Conservation (phyloP, 176 grass and related monocot species). For the Oropetium thomaeum region DNA sequence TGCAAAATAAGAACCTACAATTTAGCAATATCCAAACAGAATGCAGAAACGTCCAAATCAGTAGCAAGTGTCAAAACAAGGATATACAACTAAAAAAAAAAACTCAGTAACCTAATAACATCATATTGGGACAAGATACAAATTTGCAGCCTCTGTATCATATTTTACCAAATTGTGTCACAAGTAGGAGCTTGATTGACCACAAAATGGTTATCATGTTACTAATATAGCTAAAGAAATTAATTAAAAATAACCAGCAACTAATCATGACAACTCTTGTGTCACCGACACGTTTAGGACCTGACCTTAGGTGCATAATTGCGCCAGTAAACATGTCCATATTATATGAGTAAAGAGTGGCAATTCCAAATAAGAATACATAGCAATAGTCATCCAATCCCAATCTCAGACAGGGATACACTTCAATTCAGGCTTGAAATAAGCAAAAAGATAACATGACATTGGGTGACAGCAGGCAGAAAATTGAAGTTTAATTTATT, state of each 20-base stretch:
- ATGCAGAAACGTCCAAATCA: background rate
- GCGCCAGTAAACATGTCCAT: background rate
- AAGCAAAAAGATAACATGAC: background rate
- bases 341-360: background rate
- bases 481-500: background rate
- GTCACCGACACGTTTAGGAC: background rate
- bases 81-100: background rate
- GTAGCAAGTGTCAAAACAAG: background rate
- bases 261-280: background rate
- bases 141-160: background rate
- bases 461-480: background rate
- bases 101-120: background rate
- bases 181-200: background rate
- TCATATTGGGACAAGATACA: background rate
- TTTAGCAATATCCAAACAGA: background rate
- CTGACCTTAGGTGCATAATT: background rate
- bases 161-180: background rate
- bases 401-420: background rate
- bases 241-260: background rate
- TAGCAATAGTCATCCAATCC: background rate
- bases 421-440: background rate
- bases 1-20: conserved; percentile 34
- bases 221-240: background rate
- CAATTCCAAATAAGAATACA: background rate
- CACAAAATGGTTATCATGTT: background rate